These are phyloP conservation scores for Diplogelasinospora grovesii DNA, from an alignment of 495 filamentous ascomycete species.

Conservation along the genomic window DNA sequence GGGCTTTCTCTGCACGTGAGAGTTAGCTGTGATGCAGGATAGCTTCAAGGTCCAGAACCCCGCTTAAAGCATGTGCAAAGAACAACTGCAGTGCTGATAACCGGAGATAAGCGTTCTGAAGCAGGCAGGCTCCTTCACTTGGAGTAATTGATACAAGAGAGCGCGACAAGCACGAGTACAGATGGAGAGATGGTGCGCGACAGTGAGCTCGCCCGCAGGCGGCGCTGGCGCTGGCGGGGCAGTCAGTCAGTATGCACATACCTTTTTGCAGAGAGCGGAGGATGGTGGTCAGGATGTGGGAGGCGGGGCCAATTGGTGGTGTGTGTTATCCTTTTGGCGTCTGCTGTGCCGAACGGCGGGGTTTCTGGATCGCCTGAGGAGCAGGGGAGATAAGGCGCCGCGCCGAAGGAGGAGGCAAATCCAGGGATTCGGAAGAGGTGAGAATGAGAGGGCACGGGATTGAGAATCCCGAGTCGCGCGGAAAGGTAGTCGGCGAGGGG, in stretches of 20 bases:
- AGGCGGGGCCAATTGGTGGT: conserved; percentile 22
- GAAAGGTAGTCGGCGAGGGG: too few species aligned
- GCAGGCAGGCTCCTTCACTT: too few species aligned
- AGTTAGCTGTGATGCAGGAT: too few species aligned
- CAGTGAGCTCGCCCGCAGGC: conserved; percentile 10
- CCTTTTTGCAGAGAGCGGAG: conserved; percentile 22
- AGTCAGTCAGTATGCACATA: conserved; percentile 30
- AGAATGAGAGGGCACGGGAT: background rate
- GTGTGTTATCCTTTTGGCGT: conserved; percentile 9
- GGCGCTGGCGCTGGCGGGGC: conserved; percentile 14
- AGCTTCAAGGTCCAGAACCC: too few species aligned
- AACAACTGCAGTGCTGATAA: too few species aligned
- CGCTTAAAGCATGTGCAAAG: too few species aligned
- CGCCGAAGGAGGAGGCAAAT: conserved; percentile 7
- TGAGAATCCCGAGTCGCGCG: background rate
- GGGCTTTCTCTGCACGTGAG: too few species aligned
- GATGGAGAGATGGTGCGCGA: conserved; percentile 20
- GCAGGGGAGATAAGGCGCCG: conserved; percentile 10
- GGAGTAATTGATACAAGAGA: conserved; percentile 5
- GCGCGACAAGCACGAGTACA: conserved; percentile 10
- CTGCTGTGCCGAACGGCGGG: conserved; percentile 8
- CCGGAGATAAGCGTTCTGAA: too few species aligned
- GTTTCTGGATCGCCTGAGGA: conserved; percentile 9
- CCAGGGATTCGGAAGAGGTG: background rate
- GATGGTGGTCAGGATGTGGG: conserved; percentile 14